Evolutionary conservation across 495 filamentous ascomycete genomes (phyloP).

Genomic region (Aspergillus avenaceus): DNA sequence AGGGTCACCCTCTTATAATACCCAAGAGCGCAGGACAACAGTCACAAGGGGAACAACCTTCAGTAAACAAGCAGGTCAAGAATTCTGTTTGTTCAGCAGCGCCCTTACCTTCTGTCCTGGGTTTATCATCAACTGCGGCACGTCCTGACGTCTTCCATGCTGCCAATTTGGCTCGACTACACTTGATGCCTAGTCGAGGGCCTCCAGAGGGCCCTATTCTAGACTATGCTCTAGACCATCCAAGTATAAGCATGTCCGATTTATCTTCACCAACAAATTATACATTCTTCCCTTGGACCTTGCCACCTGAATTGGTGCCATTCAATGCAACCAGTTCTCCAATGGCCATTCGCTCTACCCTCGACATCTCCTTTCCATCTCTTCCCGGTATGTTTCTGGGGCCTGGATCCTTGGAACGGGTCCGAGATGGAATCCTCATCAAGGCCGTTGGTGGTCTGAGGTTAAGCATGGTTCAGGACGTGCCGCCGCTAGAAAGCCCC

Average conservation of each 20-base stretch:
- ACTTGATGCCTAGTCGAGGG: slow-evolving; percentile 61
- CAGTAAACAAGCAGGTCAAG: slow-evolving; percentile 4
- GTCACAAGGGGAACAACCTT: slow-evolving; percentile 7
- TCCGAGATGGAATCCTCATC: slow-evolving; percentile 71
- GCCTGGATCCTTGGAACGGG: slow-evolving; percentile 53
- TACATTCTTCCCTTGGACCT: slow-evolving; percentile 89
- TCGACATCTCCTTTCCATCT: slow-evolving; percentile 79
- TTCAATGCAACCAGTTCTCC: slow-evolving; percentile 66
- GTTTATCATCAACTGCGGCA: slow-evolving; percentile 74
- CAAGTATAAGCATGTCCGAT: slow-evolving; percentile 53
- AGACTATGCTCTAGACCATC: slow-evolving; percentile 47
- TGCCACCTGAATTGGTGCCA: slow-evolving; percentile 70
- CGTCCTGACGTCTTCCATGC: slow-evolving; percentile 89
- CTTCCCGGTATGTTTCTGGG: slow-evolving; percentile 52
- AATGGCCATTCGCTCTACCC: slow-evolving; percentile 57
- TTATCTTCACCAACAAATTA: slow-evolving; percentile 67
- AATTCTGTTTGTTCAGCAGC: slow-evolving; percentile 53
- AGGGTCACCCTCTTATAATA: slow-evolving; percentile 90
- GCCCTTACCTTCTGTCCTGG: slow-evolving; percentile 55
- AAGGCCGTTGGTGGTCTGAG: slow-evolving; percentile 75
- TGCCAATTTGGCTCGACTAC: slow-evolving; percentile 76
- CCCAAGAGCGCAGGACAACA: slow-evolving; percentile 45
- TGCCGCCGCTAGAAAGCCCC: slow-evolving; percentile 27
- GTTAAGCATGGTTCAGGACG: slow-evolving; percentile 74
- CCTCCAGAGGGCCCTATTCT: slow-evolving; percentile 50